A percentile compares a stretch with the other conserved stretches of the same genome.
These are phyloP conservation scores for Potentilla sterilis DNA, from an alignment of 306 rosid species.

Conservation along the genomic window DNA sequence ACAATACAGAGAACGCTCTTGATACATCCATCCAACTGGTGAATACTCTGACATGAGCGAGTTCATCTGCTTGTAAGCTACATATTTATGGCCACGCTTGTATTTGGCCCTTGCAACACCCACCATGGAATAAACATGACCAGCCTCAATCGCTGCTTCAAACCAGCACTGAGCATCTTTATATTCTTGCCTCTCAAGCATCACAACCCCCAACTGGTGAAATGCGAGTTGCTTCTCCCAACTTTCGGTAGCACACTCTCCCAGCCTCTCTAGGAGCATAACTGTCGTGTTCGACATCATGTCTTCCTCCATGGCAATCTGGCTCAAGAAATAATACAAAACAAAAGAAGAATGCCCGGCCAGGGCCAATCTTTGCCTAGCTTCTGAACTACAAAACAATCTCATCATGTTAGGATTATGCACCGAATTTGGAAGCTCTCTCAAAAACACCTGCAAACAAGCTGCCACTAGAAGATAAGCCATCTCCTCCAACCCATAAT, in stretches of 20 bases:
- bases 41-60: conserved; percentile 57
- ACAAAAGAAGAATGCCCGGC: conserved; percentile 65
- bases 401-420: conserved; percentile 45
- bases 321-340: conserved; percentile 74
- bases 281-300: conserved; percentile 76
- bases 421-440: conserved; percentile 73
- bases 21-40: conserved; percentile 93
- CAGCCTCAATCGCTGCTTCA: conserved; percentile 61
- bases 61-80: conserved; percentile 72
- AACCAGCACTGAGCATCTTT: conserved; percentile 78
- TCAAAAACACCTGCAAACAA: conserved; percentile 76
- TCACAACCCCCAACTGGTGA: conserved; percentile 78
- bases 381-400: conserved; percentile 66
- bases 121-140: conserved; percentile 68
- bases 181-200: conserved; percentile 78
- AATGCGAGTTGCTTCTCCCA: conserved; percentile 81
- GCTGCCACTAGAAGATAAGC: conserved; percentile 75
- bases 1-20: conserved; percentile 80
- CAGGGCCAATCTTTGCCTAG: conserved; percentile 55
- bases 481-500: conserved; percentile 73
- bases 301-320: conserved; percentile 80
- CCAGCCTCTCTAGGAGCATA: conserved; percentile 82
- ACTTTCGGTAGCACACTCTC: conserved; percentile 57
- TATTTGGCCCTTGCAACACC: conserved; percentile 82
- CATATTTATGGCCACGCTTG: conserved; percentile 75